Base-by-base conservation (phyloP, 169 alveolate species). In the Eimeria sp. region DNA sequence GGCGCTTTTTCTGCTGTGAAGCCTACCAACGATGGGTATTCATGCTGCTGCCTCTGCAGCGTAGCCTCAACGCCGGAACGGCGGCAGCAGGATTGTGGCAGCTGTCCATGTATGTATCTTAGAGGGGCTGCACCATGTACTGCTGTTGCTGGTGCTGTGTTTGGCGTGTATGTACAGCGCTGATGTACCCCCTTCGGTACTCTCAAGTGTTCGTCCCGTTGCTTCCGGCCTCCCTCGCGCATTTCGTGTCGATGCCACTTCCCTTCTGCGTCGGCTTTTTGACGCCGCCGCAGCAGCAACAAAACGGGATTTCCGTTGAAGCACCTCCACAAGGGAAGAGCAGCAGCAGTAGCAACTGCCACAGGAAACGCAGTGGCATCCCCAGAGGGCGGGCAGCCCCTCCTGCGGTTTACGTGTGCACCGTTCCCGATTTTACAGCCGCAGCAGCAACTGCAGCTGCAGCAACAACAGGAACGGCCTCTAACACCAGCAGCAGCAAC, bases 381-480 rank as follows among this genome's bases (percentile, higher is more conserved):
- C 90, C 90, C 58, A 83, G 90, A 83, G 90, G 90, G 43, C 56
- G 90, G 74, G 76, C 90, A 83, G 90, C 76, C 33, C 90, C 90
- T 30, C 90, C 90, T 25, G 90, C 90, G 4, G 90, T 83, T 14
- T 83, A 83, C 68, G 60, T 54, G 76, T 83, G 72, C 76, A 83
- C 90, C 20, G 37, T 58, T 83, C 90, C 90, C 20, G 90, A 83
- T 83, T 83, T 83, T 58, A 9, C 77, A 33, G 90, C 76, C 20
- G 90, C 77, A n/a, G 90, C 90, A 56, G 30, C 90, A 56, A 52
- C 46, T 52, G 77, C 90, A 83, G 72, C 90, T 0, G 76, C 54
- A 56, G 77, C 77, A 54, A 4, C 76, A 37, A 8, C 76, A 58
- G 90, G 77, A 54, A 83, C 72, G 27, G 68, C 27, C 71, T 27